A percentile compares a stretch with the other conserved stretches of the same genome.
Evolutionary conservation across 768 basidiomycete species (phyloP).

Genomic region (Butyriboletus loyo): DNA sequence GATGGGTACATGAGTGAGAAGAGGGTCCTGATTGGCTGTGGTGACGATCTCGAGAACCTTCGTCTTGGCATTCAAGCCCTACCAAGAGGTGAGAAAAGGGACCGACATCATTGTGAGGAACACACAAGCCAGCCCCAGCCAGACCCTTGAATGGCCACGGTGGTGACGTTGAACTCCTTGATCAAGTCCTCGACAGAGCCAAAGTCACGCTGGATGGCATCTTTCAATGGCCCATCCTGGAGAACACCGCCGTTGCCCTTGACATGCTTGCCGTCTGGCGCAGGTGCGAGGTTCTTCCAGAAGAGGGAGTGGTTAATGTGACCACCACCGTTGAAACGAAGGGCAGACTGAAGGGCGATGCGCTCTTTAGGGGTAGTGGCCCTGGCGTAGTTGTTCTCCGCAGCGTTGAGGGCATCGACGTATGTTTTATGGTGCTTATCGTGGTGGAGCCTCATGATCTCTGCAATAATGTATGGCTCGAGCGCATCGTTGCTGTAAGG

Average conservation of each 20-base stretch:
- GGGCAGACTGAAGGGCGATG: conserved; percentile 26
- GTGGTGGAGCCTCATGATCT: conserved; percentile 96
- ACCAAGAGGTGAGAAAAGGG: background rate
- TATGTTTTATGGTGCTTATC: conserved; percentile 96
- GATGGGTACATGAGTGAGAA: conserved; percentile 72
- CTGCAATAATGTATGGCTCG: conserved; percentile 83
- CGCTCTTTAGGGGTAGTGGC: conserved; percentile 58
- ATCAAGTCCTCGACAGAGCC: conserved; percentile 71
- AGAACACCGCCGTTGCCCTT: conserved; percentile 65
- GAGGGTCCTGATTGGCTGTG: conserved; percentile 95
- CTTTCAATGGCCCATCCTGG: conserved; percentile 64
- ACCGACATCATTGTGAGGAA: conserved; percentile 9
- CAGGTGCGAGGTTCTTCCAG: conserved; percentile 91
- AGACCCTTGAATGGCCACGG: conserved; percentile 85
- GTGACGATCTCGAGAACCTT: conserved; percentile 83
- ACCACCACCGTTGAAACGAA: conserved; percentile 29
- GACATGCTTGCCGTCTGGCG: conserved; percentile 40
- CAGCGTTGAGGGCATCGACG: conserved; percentile 66
- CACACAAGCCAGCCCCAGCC: conserved; percentile 97
- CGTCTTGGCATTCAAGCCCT: conserved; percentile 72
- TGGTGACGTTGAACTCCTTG: conserved; percentile 82
- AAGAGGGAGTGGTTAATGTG: conserved; percentile 97
- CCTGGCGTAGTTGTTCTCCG: conserved; percentile 74
- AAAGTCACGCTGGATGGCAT: conserved; percentile 61
- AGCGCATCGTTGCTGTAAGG: conserved; percentile 86